Conservation (phyloP, 2,329 filamentous ascomycete species). For the Chaetomium olivaceum region DNA sequence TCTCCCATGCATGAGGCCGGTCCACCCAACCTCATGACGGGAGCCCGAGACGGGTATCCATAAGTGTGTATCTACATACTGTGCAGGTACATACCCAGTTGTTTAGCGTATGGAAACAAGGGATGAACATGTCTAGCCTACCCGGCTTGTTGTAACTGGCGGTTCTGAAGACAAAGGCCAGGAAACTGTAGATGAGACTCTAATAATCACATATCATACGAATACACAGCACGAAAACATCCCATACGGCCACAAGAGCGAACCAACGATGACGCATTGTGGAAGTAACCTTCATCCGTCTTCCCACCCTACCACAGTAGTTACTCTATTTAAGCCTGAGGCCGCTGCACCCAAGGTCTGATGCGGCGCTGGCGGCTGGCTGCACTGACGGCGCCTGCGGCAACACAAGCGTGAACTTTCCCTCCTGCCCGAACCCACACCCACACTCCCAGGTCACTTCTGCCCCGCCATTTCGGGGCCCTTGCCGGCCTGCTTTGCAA, state of each 20-base stretch:
- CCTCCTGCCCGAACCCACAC: slow-evolving; percentile 23
- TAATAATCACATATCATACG: neutral
- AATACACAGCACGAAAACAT: neutral
- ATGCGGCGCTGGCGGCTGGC: slow-evolving; percentile 12
- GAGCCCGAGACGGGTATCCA: too few species aligned
- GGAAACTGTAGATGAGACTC: neutral
- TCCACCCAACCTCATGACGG: neutral
- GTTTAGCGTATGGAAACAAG: neutral
- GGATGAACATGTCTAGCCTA: neutral
- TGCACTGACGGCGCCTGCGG: slow-evolving; percentile 20
- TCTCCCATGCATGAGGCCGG: neutral
- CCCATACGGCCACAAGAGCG: neutral
- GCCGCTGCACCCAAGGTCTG: neutral
- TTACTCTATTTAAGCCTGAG: neutral
- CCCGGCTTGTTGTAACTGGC: neutral
- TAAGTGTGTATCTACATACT: too few species aligned
- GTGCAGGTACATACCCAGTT: too few species aligned
- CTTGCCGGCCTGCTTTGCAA: slow-evolving; percentile 25
- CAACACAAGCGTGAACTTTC: slow-evolving; percentile 23
- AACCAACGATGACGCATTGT: neutral
- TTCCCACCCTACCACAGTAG: neutral
- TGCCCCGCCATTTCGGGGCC: slow-evolving; percentile 33
- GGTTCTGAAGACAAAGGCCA: neutral
- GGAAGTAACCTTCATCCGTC: neutral
- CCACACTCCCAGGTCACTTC: slow-evolving; percentile 9